Evolutionary conservation across 2,329 filamentous ascomycete genomes (phyloP), one percentile per base, ranked within the genome.

Genomic region (Colletotrichum salicis): DNA sequence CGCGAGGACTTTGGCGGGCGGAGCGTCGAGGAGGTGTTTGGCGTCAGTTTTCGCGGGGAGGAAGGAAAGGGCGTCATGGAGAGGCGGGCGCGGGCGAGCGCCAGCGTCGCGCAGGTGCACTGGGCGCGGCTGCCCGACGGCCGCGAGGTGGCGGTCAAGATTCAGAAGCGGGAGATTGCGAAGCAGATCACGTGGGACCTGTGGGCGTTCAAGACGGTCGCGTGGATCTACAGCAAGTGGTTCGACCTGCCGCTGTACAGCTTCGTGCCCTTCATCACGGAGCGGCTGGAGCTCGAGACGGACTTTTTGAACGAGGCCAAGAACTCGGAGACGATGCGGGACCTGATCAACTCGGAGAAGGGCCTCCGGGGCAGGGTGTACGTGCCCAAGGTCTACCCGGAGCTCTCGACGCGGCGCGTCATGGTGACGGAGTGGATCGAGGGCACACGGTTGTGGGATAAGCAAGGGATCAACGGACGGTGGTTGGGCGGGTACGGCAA

Each of bases 361-460:
- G 87, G 92, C 31, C 86, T 99, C 45, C 90, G 90, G 29, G 91
- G 91, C 57, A 88, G 94, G 37, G 95, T 98, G 2, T 98, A 98
- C 80, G 92, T 99, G 8, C 96, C 96, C 0, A 88, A 91, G 51
- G 91, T 97, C 11, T 96, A 97, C 80, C 86, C 91, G 4, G 94
- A 97, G 72, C 88, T 98, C 33, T 95, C 91, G 64, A 95, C 93
- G 19, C 93, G 87, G 78, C 89, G 96, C 48, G 91, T 99, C 60
- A 92, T 99, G 85, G 97, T 95, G 1, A 95, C 96, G 0, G 96
- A 99, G 80, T 99, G 96, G 96, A 97, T 99, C 71, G 96, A 99
- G 82, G 96, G 96, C 7, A 91, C 97, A 2, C 89, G 95, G 1
- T 86, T 99, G 2, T 97, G 95, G 94, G 96, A 98, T 77, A 97